Evolutionary conservation across 2,329 filamentous ascomycete species (phyloP).

Genomic region (Cytospora piceae): DNA sequence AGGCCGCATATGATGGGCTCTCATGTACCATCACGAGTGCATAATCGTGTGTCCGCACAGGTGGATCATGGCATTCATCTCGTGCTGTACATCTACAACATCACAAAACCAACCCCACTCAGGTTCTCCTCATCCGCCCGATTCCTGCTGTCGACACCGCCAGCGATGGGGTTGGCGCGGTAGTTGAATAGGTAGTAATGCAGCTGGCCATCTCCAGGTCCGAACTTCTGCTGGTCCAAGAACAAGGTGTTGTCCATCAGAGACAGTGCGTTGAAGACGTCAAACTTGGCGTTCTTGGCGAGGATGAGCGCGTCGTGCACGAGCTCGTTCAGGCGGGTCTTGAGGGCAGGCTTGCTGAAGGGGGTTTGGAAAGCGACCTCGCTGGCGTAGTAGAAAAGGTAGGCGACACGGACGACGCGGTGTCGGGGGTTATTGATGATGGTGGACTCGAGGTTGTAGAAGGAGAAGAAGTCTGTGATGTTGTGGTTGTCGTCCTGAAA

Average conservation of each 20-base stretch:
- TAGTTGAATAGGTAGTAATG: constrained; percentile 99
- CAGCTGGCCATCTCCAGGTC: constrained; percentile 88
- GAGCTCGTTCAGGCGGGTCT: constrained; percentile 78
- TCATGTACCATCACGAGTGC: neutral
- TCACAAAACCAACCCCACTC: constrained; percentile 88
- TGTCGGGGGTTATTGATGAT: constrained; percentile 83
- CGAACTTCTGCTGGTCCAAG: constrained; percentile 92
- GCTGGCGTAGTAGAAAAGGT: constrained; percentile 95
- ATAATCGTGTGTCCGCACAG: neutral
- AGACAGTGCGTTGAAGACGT: constrained; percentile 95
- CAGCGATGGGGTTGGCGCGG: constrained; percentile 79
- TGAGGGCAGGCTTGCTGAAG: constrained; percentile 62
- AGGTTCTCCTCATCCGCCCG: constrained; percentile 74
- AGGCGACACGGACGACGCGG: constrained; percentile 82
- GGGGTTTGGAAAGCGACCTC: constrained; percentile 71
- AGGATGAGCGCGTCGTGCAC: constrained; percentile 85
- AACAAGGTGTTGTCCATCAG: constrained; percentile 94
- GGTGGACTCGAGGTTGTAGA: constrained; percentile 92
- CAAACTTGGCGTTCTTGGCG: constrained; percentile 82
- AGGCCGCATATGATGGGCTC: neutral
- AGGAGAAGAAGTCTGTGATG: constrained; percentile 96
- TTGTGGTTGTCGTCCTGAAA: constrained; percentile 66
- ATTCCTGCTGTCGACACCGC: constrained; percentile 82
- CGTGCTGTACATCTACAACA: constrained; percentile 54
- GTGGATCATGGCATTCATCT: neutral